Evolutionary conservation across 2,329 filamentous ascomycete genomes (phyloP), one percentile per base, ranked within the genome.

Genomic region (Alternaria arborescens): DNA sequence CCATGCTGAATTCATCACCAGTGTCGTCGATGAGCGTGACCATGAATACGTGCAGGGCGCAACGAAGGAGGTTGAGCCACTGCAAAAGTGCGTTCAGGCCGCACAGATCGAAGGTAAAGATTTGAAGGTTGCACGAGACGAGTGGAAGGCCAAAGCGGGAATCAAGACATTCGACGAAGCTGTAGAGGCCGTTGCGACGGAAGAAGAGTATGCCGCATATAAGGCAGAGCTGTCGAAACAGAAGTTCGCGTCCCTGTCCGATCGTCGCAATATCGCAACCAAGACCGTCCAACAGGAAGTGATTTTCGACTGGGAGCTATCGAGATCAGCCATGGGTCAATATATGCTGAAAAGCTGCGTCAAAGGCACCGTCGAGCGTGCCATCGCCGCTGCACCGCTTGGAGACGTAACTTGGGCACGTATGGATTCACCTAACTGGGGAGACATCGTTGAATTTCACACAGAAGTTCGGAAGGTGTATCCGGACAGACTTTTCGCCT

Each of bases 31-130:
- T 57, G 61, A 72, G 6, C 66, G 79, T 4, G 79, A 81, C 47
- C 79, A 81, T 47, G 73, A 76, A 43, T 81, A 79, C 61, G 73
- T 81, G 8, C 65, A 79, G 6, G 79, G 79, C 1, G 78, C 79
- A 0, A 81, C 79, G 1, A 69, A 71, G 16, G 55, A 64, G 1
- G 62, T 80, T 2, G 65, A 70, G 55, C 66, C 74, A 14, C 60
- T 79, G 8, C 66, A 66, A 7, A 63, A 72, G 16, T 69, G 65
- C 2, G 48, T 78, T 0, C 42, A 57, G 16, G 63, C 68, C 4
- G 76, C 72, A 20, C 57, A 69, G 16, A 64, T 61, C 1, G 62
- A 62, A 5, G 73, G 71, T 0, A 66, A 73, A 51, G 64, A 72
- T 32, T 67, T 74, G 4, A 68, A 71, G 7, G 53, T 68, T 0